A percentile compares a stretch with the other conserved stretches of the same genome.
Evolutionary conservation across 331 rosid genomes (phyloP).

Genomic region (Arachis monticola): DNA sequence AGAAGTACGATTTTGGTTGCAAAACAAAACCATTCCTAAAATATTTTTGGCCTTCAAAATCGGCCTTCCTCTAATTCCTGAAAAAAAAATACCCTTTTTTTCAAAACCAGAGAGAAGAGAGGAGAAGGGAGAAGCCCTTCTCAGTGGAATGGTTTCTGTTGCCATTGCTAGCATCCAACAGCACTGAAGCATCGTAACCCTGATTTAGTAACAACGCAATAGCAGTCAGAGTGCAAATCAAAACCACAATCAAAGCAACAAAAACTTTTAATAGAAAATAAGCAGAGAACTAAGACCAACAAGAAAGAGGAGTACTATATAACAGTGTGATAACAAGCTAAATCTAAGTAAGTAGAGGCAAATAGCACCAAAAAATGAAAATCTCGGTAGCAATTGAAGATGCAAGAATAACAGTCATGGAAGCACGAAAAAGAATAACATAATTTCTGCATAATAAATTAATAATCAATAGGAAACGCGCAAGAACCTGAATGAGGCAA

Average conservation of each 20-base stretch:
- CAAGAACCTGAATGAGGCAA: constrained; percentile 70
- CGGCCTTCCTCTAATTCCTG: too few relatives aligned
- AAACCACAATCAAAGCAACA: constrained; percentile 15
- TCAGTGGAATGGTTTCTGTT: constrained; percentile 51
- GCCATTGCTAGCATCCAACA: constrained; percentile 66
- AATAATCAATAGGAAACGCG: neutral
- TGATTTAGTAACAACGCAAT: constrained; percentile 32
- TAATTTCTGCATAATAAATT: too few relatives aligned
- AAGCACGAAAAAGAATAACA: neutral
- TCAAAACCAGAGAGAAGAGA: too few relatives aligned
- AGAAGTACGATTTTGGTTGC: too few relatives aligned
- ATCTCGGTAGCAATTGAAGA: neutral
- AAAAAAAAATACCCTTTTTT: too few relatives aligned
- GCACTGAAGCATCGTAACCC: constrained; percentile 92
- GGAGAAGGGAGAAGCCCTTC: constrained; percentile 62
- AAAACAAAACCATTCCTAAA: too few relatives aligned
- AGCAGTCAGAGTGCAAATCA: constrained; percentile 23
- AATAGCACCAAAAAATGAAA: neutral
- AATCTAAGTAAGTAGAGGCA: neutral
- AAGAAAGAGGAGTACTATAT: neutral
- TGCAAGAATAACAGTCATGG: neutral
- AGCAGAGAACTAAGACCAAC: neutral
- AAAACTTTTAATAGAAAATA: neutral
- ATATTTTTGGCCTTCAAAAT: too few relatives aligned
- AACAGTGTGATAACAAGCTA: neutral